phyloP scores from a whole-genome alignment of 2,329 filamentous ascomycete species.

The Fusarium mexicanum region DNA sequence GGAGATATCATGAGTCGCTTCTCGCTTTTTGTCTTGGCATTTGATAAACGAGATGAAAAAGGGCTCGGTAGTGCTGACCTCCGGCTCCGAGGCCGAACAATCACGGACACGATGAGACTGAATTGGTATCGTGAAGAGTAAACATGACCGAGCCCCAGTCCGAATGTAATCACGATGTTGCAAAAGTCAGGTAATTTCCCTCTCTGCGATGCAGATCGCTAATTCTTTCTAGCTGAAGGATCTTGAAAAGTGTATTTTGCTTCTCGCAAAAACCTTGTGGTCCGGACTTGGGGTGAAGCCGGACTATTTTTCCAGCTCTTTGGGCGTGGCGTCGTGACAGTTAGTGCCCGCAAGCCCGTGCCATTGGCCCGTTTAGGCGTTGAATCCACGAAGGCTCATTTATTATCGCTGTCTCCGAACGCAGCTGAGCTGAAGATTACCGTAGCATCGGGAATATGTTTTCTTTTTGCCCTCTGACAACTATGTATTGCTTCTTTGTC shows the following conservation, averaged over 20 bases:
- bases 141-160: conserved; percentile 2
- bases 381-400: neutral
- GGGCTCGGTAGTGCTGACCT: conserved; percentile 3
- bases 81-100: conserved; percentile 28
- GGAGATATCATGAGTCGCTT: conserved; percentile 8
- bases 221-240: neutral
- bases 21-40: conserved; percentile 13
- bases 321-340: conserved; percentile 19
- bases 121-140: neutral
- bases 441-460: conserved; percentile 1
- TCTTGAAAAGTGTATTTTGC: neutral
- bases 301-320: conserved; percentile 22
- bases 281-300: neutral
- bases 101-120: conserved; percentile 15
- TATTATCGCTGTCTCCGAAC: conserved; percentile 15
- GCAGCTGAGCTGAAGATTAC: conserved; percentile 13
- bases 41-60: conserved; percentile 27
- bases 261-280: neutral
- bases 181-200: conserved; percentile 18
- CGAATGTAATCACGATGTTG: conserved; percentile 3
- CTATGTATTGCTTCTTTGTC: conserved; percentile 12
- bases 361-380: conserved; percentile 8
- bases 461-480: neutral
- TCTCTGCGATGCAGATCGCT: conserved; percentile 8
- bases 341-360: neutral